Evolutionary conservation across 208 protist genomes (phyloP).

Genomic region (Leishmania arabica): DNA sequence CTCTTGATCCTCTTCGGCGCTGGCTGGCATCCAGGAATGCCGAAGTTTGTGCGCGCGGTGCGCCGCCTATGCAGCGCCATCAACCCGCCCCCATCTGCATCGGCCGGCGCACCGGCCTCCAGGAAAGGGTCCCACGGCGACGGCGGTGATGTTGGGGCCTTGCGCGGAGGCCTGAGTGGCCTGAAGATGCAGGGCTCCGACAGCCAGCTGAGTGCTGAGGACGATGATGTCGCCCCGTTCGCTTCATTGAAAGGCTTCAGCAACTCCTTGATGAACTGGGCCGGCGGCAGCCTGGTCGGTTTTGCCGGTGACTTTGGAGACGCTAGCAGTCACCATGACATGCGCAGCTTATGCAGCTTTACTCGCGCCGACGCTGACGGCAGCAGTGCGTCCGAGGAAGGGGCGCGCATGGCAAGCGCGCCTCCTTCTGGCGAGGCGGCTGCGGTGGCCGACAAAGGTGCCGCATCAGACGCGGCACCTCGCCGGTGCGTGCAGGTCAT

Average conservation of each 20-base stretch:
- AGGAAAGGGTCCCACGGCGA: not conserved
- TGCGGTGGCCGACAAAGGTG: not conserved
- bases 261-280: constrained; percentile 5
- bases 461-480: not conserved
- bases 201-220: not conserved
- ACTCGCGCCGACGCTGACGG: constrained; percentile 5
- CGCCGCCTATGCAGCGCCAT: constrained; percentile 28
- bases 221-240: constrained; percentile 26
- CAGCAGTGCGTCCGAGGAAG: constrained; percentile 11
- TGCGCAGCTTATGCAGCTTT: constrained; percentile 19
- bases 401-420: constrained; percentile 12
- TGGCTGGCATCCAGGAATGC: constrained; percentile 60
- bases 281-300: not conserved
- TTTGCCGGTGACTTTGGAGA: constrained; percentile 8
- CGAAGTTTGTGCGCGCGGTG: constrained; percentile 38
- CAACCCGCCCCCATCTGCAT: constrained; percentile 12
- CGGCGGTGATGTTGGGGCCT: not conserved
- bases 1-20: constrained; percentile 62
- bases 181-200: not conserved
- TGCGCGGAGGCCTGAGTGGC: not conserved
- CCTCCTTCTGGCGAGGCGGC: constrained; percentile 3
- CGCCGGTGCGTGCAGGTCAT: constrained; percentile 43
- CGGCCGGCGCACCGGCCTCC: not conserved
- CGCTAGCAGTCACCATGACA: constrained; percentile 17
- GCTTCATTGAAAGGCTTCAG: constrained; percentile 11